phyloP scores from a whole-genome alignment of 1,139 yeast genomes.

The Pichia sp. region DNA sequence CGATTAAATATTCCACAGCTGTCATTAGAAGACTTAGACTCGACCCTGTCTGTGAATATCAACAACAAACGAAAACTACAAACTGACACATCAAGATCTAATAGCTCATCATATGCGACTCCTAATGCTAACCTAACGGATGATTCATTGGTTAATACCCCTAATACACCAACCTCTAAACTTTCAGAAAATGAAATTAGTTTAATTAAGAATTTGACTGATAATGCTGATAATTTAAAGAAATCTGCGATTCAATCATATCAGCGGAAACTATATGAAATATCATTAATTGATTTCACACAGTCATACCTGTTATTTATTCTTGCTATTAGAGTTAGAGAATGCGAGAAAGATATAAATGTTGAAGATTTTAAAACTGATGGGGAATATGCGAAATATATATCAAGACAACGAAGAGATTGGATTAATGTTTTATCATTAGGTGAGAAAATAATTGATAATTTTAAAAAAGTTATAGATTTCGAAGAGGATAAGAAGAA shows the following conservation, averaged over 20 bases:
- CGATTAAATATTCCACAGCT: slow-evolving; percentile 9
- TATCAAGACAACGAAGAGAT: slow-evolving; percentile 16
- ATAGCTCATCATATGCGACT: no score
- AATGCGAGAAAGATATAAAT: not conserved
- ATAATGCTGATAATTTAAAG: slow-evolving; percentile 9
- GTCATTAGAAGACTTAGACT: slow-evolving; percentile 6
- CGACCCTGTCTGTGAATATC: not conserved
- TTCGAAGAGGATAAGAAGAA: not conserved
- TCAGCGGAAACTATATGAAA: slow-evolving; percentile 1
- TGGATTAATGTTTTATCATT: slow-evolving; percentile 15
- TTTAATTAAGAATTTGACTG: not conserved
- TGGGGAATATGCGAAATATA: not conserved
- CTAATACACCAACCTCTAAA: not conserved
- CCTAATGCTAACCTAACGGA: no score
- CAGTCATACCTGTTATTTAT: slow-evolving; percentile 10
- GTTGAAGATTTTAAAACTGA: not conserved
- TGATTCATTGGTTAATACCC: no score
- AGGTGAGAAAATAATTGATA: slow-evolving; percentile 14
- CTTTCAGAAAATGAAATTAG: not conserved
- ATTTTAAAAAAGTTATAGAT: slow-evolving; percentile 10
- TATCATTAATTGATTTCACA: slow-evolving; percentile 9
- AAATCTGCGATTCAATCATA: slow-evolving; percentile 2
- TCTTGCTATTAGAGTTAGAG: slow-evolving; percentile 8
- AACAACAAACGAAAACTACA: not conserved
- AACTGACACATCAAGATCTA: slow-evolving; percentile 11